Conservation (phyloP, 345 rosid genomes). For the Conringia planisiliqua region DNA sequence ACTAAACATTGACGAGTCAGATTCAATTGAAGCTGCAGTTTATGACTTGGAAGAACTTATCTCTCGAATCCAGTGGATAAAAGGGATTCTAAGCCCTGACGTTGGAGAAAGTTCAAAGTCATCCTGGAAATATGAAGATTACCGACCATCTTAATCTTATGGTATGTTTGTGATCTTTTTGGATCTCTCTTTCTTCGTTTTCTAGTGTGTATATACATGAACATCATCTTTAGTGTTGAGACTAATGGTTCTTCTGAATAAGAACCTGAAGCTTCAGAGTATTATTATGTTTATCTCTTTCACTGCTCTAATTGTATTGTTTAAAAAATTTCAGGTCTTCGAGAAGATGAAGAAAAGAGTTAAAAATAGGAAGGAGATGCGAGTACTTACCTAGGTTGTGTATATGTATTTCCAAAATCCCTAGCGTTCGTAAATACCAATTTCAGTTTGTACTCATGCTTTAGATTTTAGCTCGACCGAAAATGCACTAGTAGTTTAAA, state of each 20-base stretch:
- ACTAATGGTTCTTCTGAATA: neutral
- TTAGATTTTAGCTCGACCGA: neutral
- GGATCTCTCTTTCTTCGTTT: neutral
- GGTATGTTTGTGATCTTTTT: neutral
- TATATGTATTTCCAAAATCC: neutral
- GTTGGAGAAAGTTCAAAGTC: neutral
- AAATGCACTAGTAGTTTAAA: too few species aligned
- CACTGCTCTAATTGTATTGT: neutral
- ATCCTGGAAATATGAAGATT: conserved; percentile 49
- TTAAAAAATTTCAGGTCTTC: neutral
- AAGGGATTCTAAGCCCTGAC: conserved; percentile 36
- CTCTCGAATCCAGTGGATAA: conserved; percentile 51
- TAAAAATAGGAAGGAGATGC: neutral
- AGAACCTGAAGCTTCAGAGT: neutral
- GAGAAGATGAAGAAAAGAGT: neutral
- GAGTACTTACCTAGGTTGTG: neutral
- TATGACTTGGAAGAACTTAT: conserved; percentile 63
- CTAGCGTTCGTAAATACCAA: neutral
- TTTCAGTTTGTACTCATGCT: neutral
- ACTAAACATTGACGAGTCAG: conserved; percentile 40
- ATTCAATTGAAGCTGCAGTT: conserved; percentile 53
- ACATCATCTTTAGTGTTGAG: neutral
- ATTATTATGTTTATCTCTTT: neutral
- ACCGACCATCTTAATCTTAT: conserved; percentile 25
- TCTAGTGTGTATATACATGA: neutral